phyloP scores from a whole-genome alignment of 345 rosid genomes.

The Nasturtium officinale region DNA sequence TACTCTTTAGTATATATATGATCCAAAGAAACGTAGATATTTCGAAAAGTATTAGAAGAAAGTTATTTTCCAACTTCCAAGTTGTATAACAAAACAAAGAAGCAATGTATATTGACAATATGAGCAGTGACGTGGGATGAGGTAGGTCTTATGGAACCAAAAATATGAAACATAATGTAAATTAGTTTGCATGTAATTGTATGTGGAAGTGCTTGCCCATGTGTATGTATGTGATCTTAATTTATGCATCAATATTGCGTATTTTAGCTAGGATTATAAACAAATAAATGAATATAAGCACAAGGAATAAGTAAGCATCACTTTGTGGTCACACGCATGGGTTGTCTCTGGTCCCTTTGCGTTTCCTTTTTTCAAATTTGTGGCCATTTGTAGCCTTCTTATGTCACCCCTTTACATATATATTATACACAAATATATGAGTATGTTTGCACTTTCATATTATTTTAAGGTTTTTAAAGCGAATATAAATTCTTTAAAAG shows the following conservation, averaged over 20 bases:
- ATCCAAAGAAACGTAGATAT: not conserved
- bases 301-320: slow-evolving; percentile 43
- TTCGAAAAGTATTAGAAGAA: not conserved
- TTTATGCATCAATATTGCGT: not conserved
- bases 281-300: slow-evolving; percentile 18
- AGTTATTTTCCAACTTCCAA: not conserved
- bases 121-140: slow-evolving; percentile 43
- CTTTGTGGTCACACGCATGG: slow-evolving; percentile 91
- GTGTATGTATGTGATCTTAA: slow-evolving; percentile 8
- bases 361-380: slow-evolving; percentile 48
- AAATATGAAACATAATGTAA: slow-evolving; percentile 22
- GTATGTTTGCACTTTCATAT: slow-evolving; percentile 40
- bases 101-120: slow-evolving; percentile 23
- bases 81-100: not conserved
- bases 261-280: not conserved
- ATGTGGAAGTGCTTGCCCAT: slow-evolving; percentile 41
- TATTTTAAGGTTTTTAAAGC: slow-evolving; percentile 31
- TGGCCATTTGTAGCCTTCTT: slow-evolving; percentile 43
- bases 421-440: slow-evolving; percentile 29
- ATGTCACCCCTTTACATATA: slow-evolving; percentile 38
- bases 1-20: not conserved
- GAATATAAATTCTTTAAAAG: slow-evolving; percentile 23
- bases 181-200: slow-evolving; percentile 33
- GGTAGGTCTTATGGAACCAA: slow-evolving; percentile 43
- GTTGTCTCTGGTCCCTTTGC: slow-evolving; percentile 61